A percentile compares a stretch with the other conserved stretches of the same genome.
phyloP scores from a whole-genome alignment of 208 protist species.

The Acanthamoeba rhysodes region DNA sequence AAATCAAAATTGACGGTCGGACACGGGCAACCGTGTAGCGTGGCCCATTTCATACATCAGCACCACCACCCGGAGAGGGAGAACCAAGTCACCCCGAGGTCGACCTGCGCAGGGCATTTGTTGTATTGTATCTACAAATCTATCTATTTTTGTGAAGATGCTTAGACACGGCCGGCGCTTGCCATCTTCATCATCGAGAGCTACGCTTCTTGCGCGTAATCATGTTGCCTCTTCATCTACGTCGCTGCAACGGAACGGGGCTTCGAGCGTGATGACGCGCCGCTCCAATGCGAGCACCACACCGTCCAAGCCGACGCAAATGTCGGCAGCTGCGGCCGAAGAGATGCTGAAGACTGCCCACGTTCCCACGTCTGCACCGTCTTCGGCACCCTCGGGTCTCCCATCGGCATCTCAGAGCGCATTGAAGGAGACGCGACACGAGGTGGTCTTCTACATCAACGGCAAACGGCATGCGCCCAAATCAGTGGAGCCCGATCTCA shows the following conservation, averaged over 20 bases:
- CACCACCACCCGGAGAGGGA: too few species aligned
- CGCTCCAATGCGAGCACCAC: background rate
- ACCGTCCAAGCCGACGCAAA: background rate
- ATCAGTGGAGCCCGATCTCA: conserved; percentile 48
- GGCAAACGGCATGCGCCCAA: conserved; percentile 36
- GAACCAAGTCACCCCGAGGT: too few species aligned
- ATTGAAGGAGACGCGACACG: conserved; percentile 36
- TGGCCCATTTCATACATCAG: too few species aligned
- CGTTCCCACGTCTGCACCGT: background rate
- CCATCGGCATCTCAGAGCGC: background rate
- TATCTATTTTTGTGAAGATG: background rate
- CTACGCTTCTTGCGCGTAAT: too few species aligned
- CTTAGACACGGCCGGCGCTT: background rate
- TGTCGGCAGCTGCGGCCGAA: conserved; percentile 13
- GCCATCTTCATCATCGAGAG: background rate
- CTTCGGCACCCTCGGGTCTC: background rate
- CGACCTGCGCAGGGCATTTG: too few species aligned
- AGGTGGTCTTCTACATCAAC: conserved; percentile 66
- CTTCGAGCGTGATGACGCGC: background rate
- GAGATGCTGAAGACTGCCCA: background rate
- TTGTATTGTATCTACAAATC: background rate
- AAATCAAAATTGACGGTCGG: background rate
- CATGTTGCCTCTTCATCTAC: background rate
- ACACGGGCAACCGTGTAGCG: background rate
- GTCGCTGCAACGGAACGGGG: background rate